A percentile compares a stretch with the other conserved stretches of the same genome.
Conservation (phyloP, 2,329 filamentous ascomycete genomes). For the Exophiala alcalophila region DNA sequence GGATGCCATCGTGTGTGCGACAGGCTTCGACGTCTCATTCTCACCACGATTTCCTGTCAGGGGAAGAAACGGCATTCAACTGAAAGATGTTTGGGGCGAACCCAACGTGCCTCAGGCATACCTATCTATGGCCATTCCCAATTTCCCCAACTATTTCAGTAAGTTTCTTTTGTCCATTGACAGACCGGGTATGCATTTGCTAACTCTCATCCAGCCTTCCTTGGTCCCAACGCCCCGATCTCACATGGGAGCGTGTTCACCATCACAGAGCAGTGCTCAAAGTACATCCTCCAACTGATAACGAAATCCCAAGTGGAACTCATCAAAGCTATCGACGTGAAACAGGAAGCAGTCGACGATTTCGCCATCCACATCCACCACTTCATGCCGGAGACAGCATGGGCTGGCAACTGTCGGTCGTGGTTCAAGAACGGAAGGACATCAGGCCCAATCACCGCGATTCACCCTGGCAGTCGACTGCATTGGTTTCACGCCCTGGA, state of each 20-base stretch:
- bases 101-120: conserved; percentile 30
- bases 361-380: conserved; percentile 41
- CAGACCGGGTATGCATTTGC: neutral
- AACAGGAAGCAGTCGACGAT: conserved; percentile 31
- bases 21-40: conserved; percentile 36
- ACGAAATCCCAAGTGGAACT: conserved; percentile 28
- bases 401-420: conserved; percentile 37
- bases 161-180: neutral
- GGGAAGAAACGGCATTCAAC: conserved; percentile 24
- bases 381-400: conserved; percentile 36
- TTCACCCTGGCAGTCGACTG: conserved; percentile 26
- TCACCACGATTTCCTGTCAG: conserved; percentile 28
- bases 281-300: conserved; percentile 29
- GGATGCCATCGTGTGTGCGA: conserved; percentile 35
- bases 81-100: conserved; percentile 38
- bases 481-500: conserved; percentile 32
- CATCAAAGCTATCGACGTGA: conserved; percentile 19
- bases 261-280: conserved; percentile 28
- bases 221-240: conserved; percentile 30
- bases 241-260: conserved; percentile 32
- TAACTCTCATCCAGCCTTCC: conserved; percentile 22
- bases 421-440: conserved; percentile 42
- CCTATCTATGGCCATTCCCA: conserved; percentile 15
- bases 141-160: conserved; percentile 33
- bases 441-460: conserved; percentile 20